Evolutionary conservation across 768 basidiomycete genomes (phyloP), one percentile per base, ranked within the genome.

Genomic region (Rhizopogon sp.): DNA sequence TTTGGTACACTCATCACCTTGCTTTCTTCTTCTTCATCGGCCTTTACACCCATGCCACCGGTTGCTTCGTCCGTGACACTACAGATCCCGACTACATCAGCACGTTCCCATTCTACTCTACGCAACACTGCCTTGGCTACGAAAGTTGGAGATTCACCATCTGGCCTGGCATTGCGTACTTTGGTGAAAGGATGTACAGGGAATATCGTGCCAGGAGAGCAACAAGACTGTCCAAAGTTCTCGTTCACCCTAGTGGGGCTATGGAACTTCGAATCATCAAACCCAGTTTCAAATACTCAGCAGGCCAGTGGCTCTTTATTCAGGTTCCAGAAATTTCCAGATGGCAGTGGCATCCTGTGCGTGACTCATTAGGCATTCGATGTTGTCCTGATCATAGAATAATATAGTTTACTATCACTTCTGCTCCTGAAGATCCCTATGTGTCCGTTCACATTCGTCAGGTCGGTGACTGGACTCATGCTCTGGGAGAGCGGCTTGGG

Each of bases 1-100:
- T 98, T 77, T 96, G 93, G 93, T 96, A 94, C 70, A 94, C 93
- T 35, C 94, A 96, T 60, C 94, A 95, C 62, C 82, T 94, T 40
- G 91, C 90, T 10, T 92, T 94, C 79, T 91, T 94, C 75, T 94
- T 95, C 76, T 90, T 95, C 84, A 76, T 95, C 57, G 90, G 83
- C 33, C 81, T 97, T 45, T 96, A 89, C 72, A 80, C 89, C 20
- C 93, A 95, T 68, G 93, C 93, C 8, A 88, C 88, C 53, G 93
- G 94, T 5, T 98, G 94, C 72, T 98, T 98, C 72, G 94, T 98
- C 56, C 92, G 94, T 46, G 92, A 93, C 68, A 76, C 81, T n/a
- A 73, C 76, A 14, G 69, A 84, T 35, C 91, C 93, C n/a, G 87
- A 83, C 59, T 84, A 81, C 67, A 85, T 74, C 55, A 3, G 68